Evolutionary conservation across 139 green algal genomes (phyloP), one percentile per base, ranked within the genome.

Genomic region (Chlamydomonas asymmetrica): DNA sequence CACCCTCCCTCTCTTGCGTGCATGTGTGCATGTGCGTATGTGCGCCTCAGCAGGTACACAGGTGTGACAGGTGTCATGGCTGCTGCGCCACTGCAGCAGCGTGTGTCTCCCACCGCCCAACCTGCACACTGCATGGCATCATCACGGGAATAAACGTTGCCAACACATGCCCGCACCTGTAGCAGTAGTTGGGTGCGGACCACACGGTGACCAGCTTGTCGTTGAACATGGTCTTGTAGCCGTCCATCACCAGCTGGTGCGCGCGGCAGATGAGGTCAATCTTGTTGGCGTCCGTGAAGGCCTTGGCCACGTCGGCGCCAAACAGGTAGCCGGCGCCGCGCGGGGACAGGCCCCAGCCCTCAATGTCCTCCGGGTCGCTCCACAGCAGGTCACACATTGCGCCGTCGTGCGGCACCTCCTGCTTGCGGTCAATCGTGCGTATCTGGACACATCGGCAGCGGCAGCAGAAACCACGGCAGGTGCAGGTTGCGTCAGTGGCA

Each of bases 151-250:
- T 52, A 13, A 16, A 25, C 45, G 13, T 16, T 25, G 45, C 13
- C 18, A 16, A 16, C 45, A 13, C 45, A 52, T 52, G 45, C 25
- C 9, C 75, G n/a, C 82, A 97, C 82, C 96, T 80, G 90, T 99
- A 99, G 87, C 96, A 99, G 85, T 99, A 99, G 88, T 99, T 99
- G 9, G 96, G 96, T 35, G 96, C 96, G 1, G 84, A 94, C 96
- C 96, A 99, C 16, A 99, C 96, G 0, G 96, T 99, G 9, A 99
- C 96, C 37, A 99, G 81, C 71, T 86, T 88, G 59, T 97, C 84
- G 74, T 93, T 87, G 74, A 99, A 99, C 96, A 99, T 99, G 84
- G 87, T 93, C 86, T 99, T 99, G 92, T 98, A 99, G 31, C 96
- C 96, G 76, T 99, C 96, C 96, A 99, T 99, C 22, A 99, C 96